Base-by-base conservation (phyloP, 176 grass and related monocot species). In the Melocanna baccifera region DNA sequence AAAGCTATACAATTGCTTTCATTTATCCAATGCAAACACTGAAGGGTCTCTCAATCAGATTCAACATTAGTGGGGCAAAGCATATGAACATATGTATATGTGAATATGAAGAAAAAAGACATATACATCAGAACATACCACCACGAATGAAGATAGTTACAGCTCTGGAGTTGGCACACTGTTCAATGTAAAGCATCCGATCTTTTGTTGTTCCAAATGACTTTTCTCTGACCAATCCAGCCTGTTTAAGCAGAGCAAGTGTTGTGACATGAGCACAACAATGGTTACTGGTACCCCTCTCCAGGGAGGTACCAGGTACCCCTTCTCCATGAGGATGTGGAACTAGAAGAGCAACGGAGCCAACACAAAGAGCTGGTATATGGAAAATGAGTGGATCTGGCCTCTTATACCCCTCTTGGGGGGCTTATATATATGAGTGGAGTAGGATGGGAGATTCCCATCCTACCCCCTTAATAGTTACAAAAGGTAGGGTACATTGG, bases 61-160 rank as follows among this genome's bases (percentile, higher is more conserved):
- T 50, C 58, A 62, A 14, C 8, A 0, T 43, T 71, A 55, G 39
- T 79, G 29, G n/a, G 59, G 46, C 43, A 69, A 14, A 47, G 3
- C 0, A 84, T 26, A 40, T 74, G 50, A 11, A 9, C 37, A 56
- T 13, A 23, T 43, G 16, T 2, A 80, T 46, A 66, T 68, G 39
- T n/a, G 41, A 70, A 30, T 23, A 78, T 42, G 42, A 77, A 62
- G 16, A 72, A 52, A 78, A 43, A 20, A 14, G 5, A 25, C 51
- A 34, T 22, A 50, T 29, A 39, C 29, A 88, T 62, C 11, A 74
- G 23, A 82, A 81, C 89, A 63, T 94, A 99, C 91, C 96, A 58
- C 96, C 96, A 57, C 93, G 96, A 81, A 99, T 99, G 88, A 99
- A 96, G 71, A 96, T 96, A 39, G 96, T 99, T 53, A 96, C 93